These are phyloP conservation scores for Zelonia costaricensis DNA, from an alignment of 208 protist species.

Conservation along the genomic window DNA sequence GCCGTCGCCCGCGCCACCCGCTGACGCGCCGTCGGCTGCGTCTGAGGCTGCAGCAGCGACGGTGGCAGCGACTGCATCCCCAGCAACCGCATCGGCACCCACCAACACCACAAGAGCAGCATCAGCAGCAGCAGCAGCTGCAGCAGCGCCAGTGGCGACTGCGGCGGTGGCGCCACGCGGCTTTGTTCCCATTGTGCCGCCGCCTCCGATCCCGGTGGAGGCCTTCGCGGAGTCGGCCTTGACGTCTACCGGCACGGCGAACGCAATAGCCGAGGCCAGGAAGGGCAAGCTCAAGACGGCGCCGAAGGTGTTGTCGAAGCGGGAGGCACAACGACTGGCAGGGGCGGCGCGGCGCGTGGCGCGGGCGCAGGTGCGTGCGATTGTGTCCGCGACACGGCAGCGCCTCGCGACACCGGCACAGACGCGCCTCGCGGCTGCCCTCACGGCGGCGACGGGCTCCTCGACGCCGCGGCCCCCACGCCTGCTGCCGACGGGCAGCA, in stretches of 20 bases:
- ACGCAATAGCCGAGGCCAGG: too few species aligned
- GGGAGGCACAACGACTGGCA: not conserved
- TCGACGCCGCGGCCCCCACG: constrained; percentile 7
- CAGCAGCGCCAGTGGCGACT: not conserved
- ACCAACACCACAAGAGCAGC: not conserved
- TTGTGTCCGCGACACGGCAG: not conserved
- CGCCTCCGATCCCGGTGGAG: too few species aligned
- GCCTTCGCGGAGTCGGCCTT: too few species aligned
- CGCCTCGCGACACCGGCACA: not conserved
- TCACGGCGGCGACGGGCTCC: not conserved
- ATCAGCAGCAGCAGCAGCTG: too few species aligned
- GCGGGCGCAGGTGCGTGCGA: not conserved
- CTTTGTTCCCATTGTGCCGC: too few species aligned
- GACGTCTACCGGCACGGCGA: too few species aligned
- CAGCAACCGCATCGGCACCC: not conserved
- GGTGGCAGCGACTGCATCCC: not conserved
- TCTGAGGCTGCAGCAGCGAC: not conserved
- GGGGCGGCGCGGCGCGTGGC: not conserved
- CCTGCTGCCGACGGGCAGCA: constrained; percentile 14
- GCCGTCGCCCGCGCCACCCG: not conserved
- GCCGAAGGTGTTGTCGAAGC: too few species aligned
- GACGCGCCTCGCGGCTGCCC: not conserved
- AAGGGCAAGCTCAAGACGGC: too few species aligned
- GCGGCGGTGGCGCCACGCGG: too few species aligned
- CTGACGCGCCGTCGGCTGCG: not conserved